phyloP scores from a whole-genome alignment of 2,329 filamentous ascomycete species.

The Exserohilum turcica region DNA sequence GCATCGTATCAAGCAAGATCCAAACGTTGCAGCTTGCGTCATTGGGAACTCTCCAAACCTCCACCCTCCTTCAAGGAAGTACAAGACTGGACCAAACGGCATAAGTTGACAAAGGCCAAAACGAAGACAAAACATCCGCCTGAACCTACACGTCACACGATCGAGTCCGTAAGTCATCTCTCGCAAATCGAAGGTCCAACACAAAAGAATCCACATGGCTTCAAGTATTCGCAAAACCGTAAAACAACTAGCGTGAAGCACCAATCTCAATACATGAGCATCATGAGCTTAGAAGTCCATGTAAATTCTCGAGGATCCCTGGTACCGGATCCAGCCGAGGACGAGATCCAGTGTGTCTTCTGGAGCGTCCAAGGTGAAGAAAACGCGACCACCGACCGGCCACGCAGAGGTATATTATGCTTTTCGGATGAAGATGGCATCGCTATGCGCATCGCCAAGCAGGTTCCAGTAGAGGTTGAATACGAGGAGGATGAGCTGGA shows the following conservation, averaged over 20 bases:
- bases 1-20: constrained; percentile 59
- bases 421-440: constrained; percentile 67
- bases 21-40: constrained; percentile 64
- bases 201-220: constrained; percentile 78
- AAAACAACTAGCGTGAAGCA: constrained; percentile 78
- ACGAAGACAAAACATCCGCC: constrained; percentile 9
- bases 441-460: constrained; percentile 65
- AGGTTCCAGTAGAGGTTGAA: constrained; percentile 67
- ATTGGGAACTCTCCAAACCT: constrained; percentile 75
- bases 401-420: constrained; percentile 73
- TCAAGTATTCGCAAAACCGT: constrained; percentile 81
- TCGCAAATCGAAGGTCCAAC: constrained; percentile 92
- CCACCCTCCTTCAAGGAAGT: constrained; percentile 77
- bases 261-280: constrained; percentile 92
- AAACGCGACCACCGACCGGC: constrained; percentile 58
- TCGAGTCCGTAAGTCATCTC: constrained; percentile 47
- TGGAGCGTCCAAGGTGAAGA: constrained; percentile 87
- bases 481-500: constrained; percentile 82
- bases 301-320: constrained; percentile 83
- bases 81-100: constrained; percentile 63
- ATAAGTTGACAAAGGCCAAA: constrained; percentile 12
- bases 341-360: constrained; percentile 86
- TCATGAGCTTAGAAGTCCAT: constrained; percentile 91
- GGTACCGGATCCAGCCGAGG: constrained; percentile 85
- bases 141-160: constrained; percentile 21